These are phyloP conservation scores for Phytophthora ramorum DNA, from an alignment of 352 stramenopile genomes.

Conservation along the genomic window DNA sequence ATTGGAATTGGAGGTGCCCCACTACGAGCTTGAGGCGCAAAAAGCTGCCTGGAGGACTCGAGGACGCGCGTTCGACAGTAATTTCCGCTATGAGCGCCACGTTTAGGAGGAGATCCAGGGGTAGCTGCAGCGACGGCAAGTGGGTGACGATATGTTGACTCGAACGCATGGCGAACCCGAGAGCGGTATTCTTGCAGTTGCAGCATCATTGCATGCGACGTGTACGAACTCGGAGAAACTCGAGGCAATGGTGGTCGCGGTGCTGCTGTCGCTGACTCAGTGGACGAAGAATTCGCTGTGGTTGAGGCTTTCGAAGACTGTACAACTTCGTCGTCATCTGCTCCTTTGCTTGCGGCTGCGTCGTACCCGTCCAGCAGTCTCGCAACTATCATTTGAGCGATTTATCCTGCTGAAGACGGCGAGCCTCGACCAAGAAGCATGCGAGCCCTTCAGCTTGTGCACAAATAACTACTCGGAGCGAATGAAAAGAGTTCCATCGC, in stretches of 20 bases:
- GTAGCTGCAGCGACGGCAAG: constrained; percentile 22
- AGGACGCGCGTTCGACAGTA: constrained; percentile 55
- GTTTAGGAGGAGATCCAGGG: constrained; percentile 17
- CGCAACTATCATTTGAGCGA: constrained; percentile 25
- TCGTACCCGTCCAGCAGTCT: constrained; percentile 30
- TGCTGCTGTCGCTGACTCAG: neutral
- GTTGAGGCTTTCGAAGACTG: neutral
- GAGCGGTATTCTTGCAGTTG: constrained; percentile 65
- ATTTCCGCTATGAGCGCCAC: constrained; percentile 17
- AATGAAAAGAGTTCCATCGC: neutral
- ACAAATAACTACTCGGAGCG: constrained; percentile 12
- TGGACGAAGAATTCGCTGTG: neutral
- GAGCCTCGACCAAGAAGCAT: constrained; percentile 3
- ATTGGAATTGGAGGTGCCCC: neutral
- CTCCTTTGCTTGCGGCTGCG: neutral
- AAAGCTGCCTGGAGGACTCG: constrained; percentile 49
- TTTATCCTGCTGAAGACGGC: neutral
- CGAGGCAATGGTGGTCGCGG: constrained; percentile 18
- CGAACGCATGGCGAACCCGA: constrained; percentile 49
- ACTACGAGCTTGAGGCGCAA: constrained; percentile 20
- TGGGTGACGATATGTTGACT: constrained; percentile 58
- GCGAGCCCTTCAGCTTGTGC: neutral
- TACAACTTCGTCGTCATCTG: neutral
- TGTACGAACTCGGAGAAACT: constrained; percentile 36
- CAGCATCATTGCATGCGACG: constrained; percentile 67